These are phyloP conservation scores for Tricholoma sp. DNA, from an alignment of 768 basidiomycete species.

Conservation along the genomic window DNA sequence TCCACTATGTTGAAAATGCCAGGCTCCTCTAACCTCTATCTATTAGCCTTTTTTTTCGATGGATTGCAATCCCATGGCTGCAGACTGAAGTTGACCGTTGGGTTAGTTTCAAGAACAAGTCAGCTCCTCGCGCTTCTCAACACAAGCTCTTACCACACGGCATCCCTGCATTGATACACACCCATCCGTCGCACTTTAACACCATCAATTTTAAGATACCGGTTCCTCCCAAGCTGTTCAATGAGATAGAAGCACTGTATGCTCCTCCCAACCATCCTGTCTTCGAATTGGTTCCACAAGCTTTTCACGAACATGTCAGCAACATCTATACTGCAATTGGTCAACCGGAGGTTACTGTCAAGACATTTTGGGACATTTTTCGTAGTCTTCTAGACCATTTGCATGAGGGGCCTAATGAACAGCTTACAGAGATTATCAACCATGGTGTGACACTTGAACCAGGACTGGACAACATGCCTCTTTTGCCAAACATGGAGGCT, in stretches of 20 bases:
- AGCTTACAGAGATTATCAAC: too few relatives aligned
- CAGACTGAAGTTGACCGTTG: constrained; percentile 29
- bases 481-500: too few relatives aligned
- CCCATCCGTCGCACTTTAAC: constrained; percentile 16
- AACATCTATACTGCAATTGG: neutral
- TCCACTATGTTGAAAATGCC: neutral
- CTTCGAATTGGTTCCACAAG: too few relatives aligned
- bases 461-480: too few relatives aligned
- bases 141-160: constrained; percentile 32
- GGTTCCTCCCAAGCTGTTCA: neutral
- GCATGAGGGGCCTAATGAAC: too few relatives aligned
- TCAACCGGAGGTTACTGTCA: neutral
- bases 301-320: neutral
- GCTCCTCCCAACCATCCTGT: neutral
- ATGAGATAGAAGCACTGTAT: too few relatives aligned
- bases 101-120: constrained; percentile 13
- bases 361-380: too few relatives aligned
- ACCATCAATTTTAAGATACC: neutral
- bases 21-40: neutral
- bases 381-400: too few relatives aligned
- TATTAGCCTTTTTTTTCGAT: constrained; percentile 25
- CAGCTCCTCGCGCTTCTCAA: constrained; percentile 12
- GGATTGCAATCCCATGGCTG: constrained; percentile 32
- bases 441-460: too few relatives aligned
- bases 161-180: constrained; percentile 21